Percentiles rank a stretch among this genome's conserved stretches.
phyloP scores from a whole-genome alignment of 345 rosid genomes.

The Sonneratia caseolaris region DNA sequence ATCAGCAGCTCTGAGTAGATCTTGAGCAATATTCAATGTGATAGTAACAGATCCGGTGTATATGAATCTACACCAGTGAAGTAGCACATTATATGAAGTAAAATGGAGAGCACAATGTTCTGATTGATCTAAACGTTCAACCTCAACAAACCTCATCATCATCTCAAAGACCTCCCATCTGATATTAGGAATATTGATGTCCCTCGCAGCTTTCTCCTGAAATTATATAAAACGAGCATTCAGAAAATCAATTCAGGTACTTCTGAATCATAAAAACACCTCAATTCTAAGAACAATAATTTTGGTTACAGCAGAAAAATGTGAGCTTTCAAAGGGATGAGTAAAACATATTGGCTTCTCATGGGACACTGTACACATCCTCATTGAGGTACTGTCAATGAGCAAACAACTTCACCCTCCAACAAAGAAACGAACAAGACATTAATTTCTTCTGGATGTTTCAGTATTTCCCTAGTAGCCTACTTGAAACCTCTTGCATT shows the following conservation, averaged over 20 bases:
- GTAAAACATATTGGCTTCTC: background rate
- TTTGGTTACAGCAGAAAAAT: background rate
- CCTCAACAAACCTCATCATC: conserved; percentile 81
- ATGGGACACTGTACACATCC: background rate
- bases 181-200: conserved; percentile 95
- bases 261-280: background rate
- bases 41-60: conserved; percentile 95
- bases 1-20: conserved; percentile 97
- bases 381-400: background rate
- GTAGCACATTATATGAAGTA: conserved; percentile 9
- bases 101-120: conserved; percentile 4
- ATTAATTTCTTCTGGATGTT: background rate
- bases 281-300: background rate
- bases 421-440: background rate
- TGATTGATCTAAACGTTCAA: conserved; percentile 4
- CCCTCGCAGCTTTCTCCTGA: conserved; percentile 96
- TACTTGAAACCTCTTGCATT: background rate
- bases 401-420: background rate
- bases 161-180: conserved; percentile 99
- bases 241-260: background rate
- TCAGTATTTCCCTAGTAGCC: background rate
- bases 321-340: background rate
- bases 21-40: conserved; percentile 75
- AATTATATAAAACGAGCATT: conserved; percentile 1
- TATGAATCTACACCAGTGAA: conserved; percentile 53